Base-by-base conservation (phyloP, 2,329 filamentous ascomycete genomes). In the Hypoxylon sp. region DNA sequence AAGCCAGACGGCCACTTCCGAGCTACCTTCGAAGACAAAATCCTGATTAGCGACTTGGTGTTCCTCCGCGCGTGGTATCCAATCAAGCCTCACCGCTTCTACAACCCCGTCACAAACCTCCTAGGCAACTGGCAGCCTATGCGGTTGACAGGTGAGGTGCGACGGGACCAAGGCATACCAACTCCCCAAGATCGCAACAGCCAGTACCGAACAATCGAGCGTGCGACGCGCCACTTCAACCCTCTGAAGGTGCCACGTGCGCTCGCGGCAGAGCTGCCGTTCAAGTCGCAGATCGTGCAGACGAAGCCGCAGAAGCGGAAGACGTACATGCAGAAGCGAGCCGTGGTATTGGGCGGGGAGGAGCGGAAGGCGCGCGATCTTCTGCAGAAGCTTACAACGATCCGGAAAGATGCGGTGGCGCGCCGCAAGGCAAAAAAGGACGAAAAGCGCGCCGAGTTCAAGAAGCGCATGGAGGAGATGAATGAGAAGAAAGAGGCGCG, bases 21-120 rank as follows among this genome's bases (percentile, higher is more conserved):
- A 75, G 96, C 96, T 24, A 98, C 96, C 0, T 99, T 99, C 74
- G 96, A 99, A 81, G 96, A 99, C 87, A 99, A 98, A 84, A 93
- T 99, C 69, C 86, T 99, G 56, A 94, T 97, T 88, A 93, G 91
- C 80, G 96, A 99, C 79, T 97, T 99, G 73, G 92, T 98, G 69
- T 98, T 99, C 85, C 83, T 99, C 42, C 89, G 96, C 53, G 95
- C 96, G 1, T 99, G 97, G 97, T 98, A 97, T 81, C 93, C 96
- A 8, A 91, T 99, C 80, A 94, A 94, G 77, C 96, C 96, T 1
- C 94, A 94, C 80, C 91, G 94, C 65, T 99, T 97, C 87, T 98
- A 98, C 85, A 98, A 98, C 81, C 93, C 94, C 1, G 94, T 97
- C 60, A 96, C 93, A 65, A 97, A 99, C 81, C 88, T 98, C 42